A percentile compares a stretch with the other conserved stretches of the same genome.
Conservation (phyloP, 2,329 filamentous ascomycete genomes). For the Endoconidiophora laricicola region DNA sequence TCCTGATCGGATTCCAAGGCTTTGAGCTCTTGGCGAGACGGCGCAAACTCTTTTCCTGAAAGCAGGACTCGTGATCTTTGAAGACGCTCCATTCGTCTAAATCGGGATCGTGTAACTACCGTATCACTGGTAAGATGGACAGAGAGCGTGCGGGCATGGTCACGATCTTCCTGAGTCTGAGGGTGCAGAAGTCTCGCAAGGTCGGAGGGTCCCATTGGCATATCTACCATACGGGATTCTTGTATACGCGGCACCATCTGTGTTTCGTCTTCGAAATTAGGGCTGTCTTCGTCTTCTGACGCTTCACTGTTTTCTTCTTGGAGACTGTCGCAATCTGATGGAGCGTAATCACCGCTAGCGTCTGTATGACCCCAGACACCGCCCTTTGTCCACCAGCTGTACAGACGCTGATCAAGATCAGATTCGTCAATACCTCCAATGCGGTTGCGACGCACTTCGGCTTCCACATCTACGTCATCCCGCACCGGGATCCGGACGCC, state of each 20-base stretch:
- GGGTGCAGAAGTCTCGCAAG: conserved; percentile 74
- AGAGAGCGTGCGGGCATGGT: conserved; percentile 67
- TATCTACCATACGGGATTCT: conserved; percentile 42
- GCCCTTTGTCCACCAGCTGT: conserved; percentile 68
- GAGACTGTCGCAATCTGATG: conserved; percentile 33
- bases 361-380: conserved; percentile 77
- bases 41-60: neutral
- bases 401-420: conserved; percentile 56
- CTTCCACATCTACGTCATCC: conserved; percentile 63
- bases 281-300: conserved; percentile 25
- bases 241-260: no score
- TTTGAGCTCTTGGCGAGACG: no score
- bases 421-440: conserved; percentile 38
- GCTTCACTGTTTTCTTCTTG: conserved; percentile 69
- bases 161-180: conserved; percentile 55
- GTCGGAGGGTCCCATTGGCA: conserved; percentile 46
- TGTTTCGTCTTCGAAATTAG: neutral
- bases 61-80: conserved; percentile 49
- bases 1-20: conserved; percentile 32
- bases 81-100: conserved; percentile 47
- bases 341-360: conserved; percentile 60
- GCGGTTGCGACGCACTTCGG: conserved; percentile 48
- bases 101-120: conserved; percentile 70
- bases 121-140: conserved; percentile 56
- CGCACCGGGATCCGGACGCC: conserved; percentile 18